phyloP scores from a whole-genome alignment of 2,329 filamentous ascomycete genomes.

The Ilyonectria sp. region DNA sequence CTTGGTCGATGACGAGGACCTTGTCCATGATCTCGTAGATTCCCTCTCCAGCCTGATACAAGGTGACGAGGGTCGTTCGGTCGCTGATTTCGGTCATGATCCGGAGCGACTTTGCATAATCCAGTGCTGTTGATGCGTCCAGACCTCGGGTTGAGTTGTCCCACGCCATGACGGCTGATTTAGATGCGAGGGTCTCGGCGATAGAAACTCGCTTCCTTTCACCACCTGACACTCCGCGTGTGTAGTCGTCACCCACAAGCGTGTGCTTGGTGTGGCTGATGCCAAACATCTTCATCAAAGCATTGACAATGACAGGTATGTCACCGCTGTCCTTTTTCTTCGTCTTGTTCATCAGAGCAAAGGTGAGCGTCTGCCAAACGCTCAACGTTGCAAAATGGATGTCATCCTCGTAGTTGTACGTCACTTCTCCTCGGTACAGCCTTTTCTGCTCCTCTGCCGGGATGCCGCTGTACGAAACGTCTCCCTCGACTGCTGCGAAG shows the following conservation, averaged over 20 bases:
- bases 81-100: slow-evolving; percentile 85
- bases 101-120: slow-evolving; percentile 80
- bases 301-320: slow-evolving; percentile 78
- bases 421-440: slow-evolving; percentile 81
- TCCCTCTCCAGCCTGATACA: slow-evolving; percentile 61
- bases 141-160: slow-evolving; percentile 86
- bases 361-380: slow-evolving; percentile 84
- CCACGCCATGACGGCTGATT: slow-evolving; percentile 82
- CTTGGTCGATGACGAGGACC: slow-evolving; percentile 82
- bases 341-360: slow-evolving; percentile 83
- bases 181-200: slow-evolving; percentile 82
- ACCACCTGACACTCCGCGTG: slow-evolving; percentile 83
- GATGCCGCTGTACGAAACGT: slow-evolving; percentile 81
- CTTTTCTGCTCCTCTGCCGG: slow-evolving; percentile 77
- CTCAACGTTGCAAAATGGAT: slow-evolving; percentile 81
- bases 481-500: slow-evolving; percentile 77
- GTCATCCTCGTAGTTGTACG: slow-evolving; percentile 85
- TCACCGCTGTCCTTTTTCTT: slow-evolving; percentile 75
- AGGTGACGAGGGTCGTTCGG: slow-evolving; percentile 63
- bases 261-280: slow-evolving; percentile 84
- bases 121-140: slow-evolving; percentile 83
- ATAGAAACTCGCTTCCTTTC: slow-evolving; percentile 87
- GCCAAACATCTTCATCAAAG: slow-evolving; percentile 83
- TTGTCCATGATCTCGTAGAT: slow-evolving; percentile 78
- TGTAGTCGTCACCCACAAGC: slow-evolving; percentile 79